Evolutionary conservation across 768 basidiomycete genomes (phyloP).

Genomic region (Suillus alpinus): DNA sequence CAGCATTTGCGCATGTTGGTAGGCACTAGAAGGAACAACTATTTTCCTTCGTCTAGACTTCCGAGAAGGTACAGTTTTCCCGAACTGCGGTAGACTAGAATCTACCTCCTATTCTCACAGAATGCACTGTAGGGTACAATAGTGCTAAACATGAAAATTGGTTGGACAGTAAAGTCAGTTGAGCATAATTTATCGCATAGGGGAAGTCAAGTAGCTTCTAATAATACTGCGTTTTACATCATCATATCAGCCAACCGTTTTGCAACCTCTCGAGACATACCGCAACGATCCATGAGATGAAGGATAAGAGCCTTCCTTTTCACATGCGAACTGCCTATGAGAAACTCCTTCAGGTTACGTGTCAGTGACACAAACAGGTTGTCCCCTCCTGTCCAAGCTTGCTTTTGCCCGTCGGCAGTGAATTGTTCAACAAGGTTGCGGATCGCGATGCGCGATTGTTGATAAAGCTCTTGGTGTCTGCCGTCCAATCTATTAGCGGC

Average conservation of each 20-base stretch:
- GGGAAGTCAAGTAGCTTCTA: neutral
- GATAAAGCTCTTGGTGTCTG: constrained; percentile 27
- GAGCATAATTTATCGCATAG: neutral
- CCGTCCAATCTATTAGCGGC: constrained; percentile 27
- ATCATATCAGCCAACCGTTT: constrained; percentile 20
- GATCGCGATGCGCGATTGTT: constrained; percentile 28
- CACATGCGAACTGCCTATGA: constrained; percentile 7
- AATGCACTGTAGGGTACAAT: too few relatives aligned
- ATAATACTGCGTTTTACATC: constrained; percentile 9
- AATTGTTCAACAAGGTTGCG: constrained; percentile 17
- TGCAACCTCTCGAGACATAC: constrained; percentile 25
- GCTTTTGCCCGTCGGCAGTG: too few relatives aligned
- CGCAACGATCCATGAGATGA: constrained; percentile 22
- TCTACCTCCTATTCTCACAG: neutral
- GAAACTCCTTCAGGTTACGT: constrained; percentile 12
- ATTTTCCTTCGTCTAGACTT: neutral
- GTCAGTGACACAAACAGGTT: constrained; percentile 17
- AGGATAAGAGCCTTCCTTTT: constrained; percentile 16
- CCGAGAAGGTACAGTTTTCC: too few relatives aligned
- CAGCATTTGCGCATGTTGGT: neutral
- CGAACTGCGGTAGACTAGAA: too few relatives aligned
- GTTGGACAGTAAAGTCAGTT: neutral
- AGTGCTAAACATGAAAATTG: too few relatives aligned
- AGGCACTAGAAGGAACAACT: too few relatives aligned
- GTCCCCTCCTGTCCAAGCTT: constrained; percentile 7